Conservation (phyloP, 140 eudicot genomes). For the Stevia rebaudiana region DNA sequence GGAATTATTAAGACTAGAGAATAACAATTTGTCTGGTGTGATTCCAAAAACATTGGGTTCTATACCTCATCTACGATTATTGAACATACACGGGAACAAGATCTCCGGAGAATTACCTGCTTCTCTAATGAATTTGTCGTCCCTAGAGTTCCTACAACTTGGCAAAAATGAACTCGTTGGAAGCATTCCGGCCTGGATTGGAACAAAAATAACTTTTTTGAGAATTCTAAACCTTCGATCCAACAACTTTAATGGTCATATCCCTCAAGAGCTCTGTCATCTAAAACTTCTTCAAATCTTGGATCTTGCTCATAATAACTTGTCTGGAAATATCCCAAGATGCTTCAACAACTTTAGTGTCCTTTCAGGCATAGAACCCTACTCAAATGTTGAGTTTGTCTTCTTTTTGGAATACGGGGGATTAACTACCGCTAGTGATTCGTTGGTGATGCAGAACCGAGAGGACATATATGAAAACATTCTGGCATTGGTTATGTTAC, state of each 20-base stretch:
- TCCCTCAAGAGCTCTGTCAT: slow-evolving; percentile 32
- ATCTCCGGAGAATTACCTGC: slow-evolving; percentile 24
- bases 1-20: no score
- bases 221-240: slow-evolving; percentile 34
- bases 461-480: no score
- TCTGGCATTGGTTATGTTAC: no score
- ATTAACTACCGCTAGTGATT: no score
- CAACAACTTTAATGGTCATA: slow-evolving; percentile 32
- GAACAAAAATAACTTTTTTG: slow-evolving; percentile 9
- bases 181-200: slow-evolving; percentile 27
- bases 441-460: no score
- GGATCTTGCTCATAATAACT: slow-evolving; percentile 40
- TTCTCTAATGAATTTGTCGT: slow-evolving; percentile 14
- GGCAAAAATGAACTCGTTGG: slow-evolving; percentile 32
- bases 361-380: neutral
- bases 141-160: slow-evolving; percentile 28
- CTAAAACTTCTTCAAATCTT: slow-evolving; percentile 35
- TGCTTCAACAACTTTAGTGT: slow-evolving; percentile 29
- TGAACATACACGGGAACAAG: slow-evolving; percentile 24
- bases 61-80: neutral
- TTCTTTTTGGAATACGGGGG: neutral
- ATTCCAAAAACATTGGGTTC: slow-evolving; percentile 2
- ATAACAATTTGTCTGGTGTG: no score
- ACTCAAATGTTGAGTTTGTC: neutral
- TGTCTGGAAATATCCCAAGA: slow-evolving; percentile 40